Evolutionary conservation across 2,329 filamentous ascomycete genomes (phyloP).

Genomic region (Aspergillus flavus): DNA sequence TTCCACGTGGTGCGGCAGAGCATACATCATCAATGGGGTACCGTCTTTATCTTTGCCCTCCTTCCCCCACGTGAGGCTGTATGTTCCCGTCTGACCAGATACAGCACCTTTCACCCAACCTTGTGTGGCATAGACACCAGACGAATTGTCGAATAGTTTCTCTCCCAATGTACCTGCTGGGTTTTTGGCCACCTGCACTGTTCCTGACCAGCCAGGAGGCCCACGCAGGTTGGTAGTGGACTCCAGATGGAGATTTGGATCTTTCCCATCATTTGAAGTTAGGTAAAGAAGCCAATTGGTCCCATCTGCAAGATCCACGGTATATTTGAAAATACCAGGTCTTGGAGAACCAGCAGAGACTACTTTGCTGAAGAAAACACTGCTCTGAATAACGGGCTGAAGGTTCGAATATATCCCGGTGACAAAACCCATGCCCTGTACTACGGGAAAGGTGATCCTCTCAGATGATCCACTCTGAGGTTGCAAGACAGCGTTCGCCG

Average conservation of each 20-base stretch:
- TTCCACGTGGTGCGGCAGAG: conserved; percentile 79
- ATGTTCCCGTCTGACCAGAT: conserved; percentile 63
- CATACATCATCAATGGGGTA: conserved; percentile 74
- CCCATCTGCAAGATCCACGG: conserved; percentile 70
- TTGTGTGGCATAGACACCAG: conserved; percentile 72
- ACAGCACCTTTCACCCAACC: conserved; percentile 65
- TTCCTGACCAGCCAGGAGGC: conserved; percentile 70
- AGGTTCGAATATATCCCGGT: conserved; percentile 74
- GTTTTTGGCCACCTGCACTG: conserved; percentile 81
- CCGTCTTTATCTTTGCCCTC: conserved; percentile 62
- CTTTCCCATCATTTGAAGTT: conserved; percentile 58
- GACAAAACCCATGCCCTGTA: conserved; percentile 88
- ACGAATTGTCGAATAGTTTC: conserved; percentile 71
- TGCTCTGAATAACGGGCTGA: conserved; percentile 73
- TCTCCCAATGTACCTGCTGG: conserved; percentile 62
- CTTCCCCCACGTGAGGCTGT: conserved; percentile 74
- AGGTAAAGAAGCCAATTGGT: conserved; percentile 81
- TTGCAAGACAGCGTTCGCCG: conserved; percentile 69
- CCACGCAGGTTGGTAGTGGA: conserved; percentile 69
- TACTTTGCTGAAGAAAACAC: conserved; percentile 72
- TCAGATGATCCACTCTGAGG: conserved; percentile 56
- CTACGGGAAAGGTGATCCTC: conserved; percentile 74
- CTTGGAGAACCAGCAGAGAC: conserved; percentile 57
- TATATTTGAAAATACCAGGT: conserved; percentile 73
- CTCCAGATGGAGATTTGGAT: conserved; percentile 68